These are phyloP conservation scores for Calonectria hawksworthii DNA, from an alignment of 2,329 filamentous ascomycete species.

Conservation along the genomic window DNA sequence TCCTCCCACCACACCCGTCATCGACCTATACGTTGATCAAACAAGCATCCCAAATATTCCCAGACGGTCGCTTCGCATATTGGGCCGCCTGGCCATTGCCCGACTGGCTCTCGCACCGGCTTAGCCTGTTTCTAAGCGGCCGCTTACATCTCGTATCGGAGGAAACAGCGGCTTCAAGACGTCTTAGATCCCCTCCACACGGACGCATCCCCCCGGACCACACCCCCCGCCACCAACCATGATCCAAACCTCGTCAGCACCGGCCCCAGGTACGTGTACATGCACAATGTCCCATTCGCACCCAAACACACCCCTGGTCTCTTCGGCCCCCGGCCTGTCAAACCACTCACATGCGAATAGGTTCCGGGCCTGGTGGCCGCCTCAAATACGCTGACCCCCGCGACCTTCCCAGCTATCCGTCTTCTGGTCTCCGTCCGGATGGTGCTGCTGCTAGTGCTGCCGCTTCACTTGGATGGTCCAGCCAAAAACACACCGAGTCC, in stretches of 20 bases:
- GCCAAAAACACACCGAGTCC: conserved; percentile 73
- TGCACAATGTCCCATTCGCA: conserved; percentile 17
- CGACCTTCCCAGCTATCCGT: conserved; percentile 82
- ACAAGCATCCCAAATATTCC: conserved; percentile 5
- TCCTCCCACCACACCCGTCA: conserved; percentile 5
- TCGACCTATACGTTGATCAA: conserved; percentile 7
- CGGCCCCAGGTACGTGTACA: conserved; percentile 42
- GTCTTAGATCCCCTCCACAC: conserved; percentile 27
- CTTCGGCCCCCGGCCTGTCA: conserved; percentile 3
- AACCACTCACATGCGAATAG: conserved; percentile 39
- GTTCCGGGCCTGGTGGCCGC: conserved; percentile 53
- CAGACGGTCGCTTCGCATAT: conserved; percentile 17
- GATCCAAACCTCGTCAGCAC: conserved; percentile 42
- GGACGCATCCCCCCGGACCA: conserved; percentile 30
- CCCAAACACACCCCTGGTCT: conserved; percentile 19
- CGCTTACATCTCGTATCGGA: conserved; percentile 37
- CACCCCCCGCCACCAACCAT: conserved; percentile 41
- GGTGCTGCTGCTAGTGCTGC: conserved; percentile 79
- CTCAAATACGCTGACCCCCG: conserved; percentile 80
- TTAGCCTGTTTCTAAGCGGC: conserved; percentile 22
- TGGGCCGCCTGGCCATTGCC: conserved; percentile 22
- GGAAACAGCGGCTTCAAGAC: conserved; percentile 22
- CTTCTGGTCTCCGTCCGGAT: conserved; percentile 70
- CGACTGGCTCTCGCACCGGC: conserved; percentile 18
- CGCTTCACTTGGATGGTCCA: conserved; percentile 80